A percentile compares a stretch with the other conserved stretches of the same genome.
Evolutionary conservation across 129 eudicot species (phyloP).

Genomic region (Oenanthe sinensis): DNA sequence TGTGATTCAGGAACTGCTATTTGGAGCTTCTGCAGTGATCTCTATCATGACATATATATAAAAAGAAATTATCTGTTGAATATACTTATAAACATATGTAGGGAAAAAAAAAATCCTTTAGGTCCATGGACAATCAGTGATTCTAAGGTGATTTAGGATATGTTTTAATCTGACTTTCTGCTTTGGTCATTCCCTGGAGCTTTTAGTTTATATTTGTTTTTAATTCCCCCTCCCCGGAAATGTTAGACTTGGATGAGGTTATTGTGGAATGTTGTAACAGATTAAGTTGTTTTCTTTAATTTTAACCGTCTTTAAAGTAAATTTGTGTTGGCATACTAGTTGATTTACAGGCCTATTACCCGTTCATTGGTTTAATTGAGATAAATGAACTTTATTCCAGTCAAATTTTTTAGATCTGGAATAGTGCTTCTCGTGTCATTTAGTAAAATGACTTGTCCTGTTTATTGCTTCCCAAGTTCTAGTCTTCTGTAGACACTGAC

Average conservation of each 20-base stretch:
- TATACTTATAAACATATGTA: slow-evolving; percentile 20
- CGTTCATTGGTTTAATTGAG: not conserved
- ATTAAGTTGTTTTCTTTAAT: not conserved
- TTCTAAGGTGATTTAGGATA: slow-evolving; percentile 33
- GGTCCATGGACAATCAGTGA: slow-evolving; percentile 17
- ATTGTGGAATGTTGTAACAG: not conserved
- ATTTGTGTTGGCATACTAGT: not conserved
- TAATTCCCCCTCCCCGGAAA: not conserved
- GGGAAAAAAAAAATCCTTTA: slow-evolving; percentile 29
- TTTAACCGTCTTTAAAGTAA: not conserved
- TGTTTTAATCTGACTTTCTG: slow-evolving; percentile 6
- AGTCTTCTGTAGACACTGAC: not conserved
- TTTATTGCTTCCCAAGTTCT: not conserved
- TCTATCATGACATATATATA: not conserved
- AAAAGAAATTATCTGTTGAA: slow-evolving; percentile 9
- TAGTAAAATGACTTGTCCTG: not conserved
- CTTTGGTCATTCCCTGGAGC: not conserved
- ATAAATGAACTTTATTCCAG: not conserved
- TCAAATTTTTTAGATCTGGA: not conserved
- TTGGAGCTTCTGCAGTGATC: slow-evolving; percentile 13
- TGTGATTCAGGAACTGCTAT: slow-evolving; percentile 28
- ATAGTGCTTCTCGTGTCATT: not conserved
- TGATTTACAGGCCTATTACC: not conserved
- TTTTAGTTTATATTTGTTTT: not conserved
- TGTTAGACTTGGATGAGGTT: not conserved